Percentiles rank a stretch among this genome's conserved stretches.
These are phyloP conservation scores for Akanthomyces uredinophilus DNA, from an alignment of 2,329 filamentous ascomycete species.

Conservation along the genomic window DNA sequence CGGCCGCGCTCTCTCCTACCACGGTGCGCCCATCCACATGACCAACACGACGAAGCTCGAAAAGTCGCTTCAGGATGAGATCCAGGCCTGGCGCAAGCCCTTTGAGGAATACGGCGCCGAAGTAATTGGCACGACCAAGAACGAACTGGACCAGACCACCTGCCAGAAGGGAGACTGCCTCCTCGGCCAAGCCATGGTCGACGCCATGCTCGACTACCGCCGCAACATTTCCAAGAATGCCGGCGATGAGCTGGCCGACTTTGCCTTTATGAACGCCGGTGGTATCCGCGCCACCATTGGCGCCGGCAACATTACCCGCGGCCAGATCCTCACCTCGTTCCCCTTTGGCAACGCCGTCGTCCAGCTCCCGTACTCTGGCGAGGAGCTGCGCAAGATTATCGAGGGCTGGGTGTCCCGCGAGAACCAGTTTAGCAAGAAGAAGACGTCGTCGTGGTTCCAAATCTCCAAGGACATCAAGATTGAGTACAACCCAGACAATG, in stretches of 20 bases:
- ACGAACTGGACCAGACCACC: slow-evolving; percentile 53
- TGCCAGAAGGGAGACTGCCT: slow-evolving; percentile 56
- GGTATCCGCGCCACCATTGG: slow-evolving; percentile 61
- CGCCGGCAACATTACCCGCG: slow-evolving; percentile 55
- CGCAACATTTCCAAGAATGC: slow-evolving; percentile 37
- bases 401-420: slow-evolving; percentile 53
- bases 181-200: slow-evolving; percentile 49
- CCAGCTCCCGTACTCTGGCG: slow-evolving; percentile 48
- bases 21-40: slow-evolving; percentile 59
- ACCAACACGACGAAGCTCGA: slow-evolving; percentile 58
- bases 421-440: slow-evolving; percentile 48
- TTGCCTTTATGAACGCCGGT: slow-evolving; percentile 59
- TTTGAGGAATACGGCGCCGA: slow-evolving; percentile 56
- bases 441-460: slow-evolving; percentile 56
- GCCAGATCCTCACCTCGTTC: slow-evolving; percentile 59
- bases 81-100: slow-evolving; percentile 53
- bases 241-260: slow-evolving; percentile 39
- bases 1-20: slow-evolving; percentile 58
- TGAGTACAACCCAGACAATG: slow-evolving; percentile 49
- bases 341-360: slow-evolving; percentile 62
- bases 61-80: slow-evolving; percentile 49
- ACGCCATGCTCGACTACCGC: slow-evolving; percentile 59
- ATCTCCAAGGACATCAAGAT: slow-evolving; percentile 52
- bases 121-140: slow-evolving; percentile 49
- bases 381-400: slow-evolving; percentile 50